Evolutionary conservation across 2,329 filamentous ascomycete genomes (phyloP).

Genomic region (Corynespora cassiicola): DNA sequence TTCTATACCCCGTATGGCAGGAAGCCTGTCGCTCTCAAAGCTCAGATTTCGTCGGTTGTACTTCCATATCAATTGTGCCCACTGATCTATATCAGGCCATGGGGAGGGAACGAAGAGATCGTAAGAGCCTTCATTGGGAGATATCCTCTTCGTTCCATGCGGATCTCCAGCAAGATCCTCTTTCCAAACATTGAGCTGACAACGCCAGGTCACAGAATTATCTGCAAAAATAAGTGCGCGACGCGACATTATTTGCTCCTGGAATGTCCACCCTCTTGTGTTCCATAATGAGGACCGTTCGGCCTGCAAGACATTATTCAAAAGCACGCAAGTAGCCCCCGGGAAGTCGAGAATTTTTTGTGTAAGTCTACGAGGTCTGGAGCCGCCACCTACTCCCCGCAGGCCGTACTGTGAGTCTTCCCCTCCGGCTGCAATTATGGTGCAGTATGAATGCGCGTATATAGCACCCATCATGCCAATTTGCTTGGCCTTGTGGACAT

Average conservation of each 20-base stretch:
- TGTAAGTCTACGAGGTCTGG: background rate
- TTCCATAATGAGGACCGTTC: slow-evolving; percentile 10
- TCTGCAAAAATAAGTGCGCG: slow-evolving; percentile 10
- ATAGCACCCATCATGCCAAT: slow-evolving; percentile 12
- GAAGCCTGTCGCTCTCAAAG: slow-evolving; percentile 9
- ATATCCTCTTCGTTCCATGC: background rate
- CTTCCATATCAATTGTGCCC: background rate
- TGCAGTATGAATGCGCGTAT: slow-evolving; percentile 12
- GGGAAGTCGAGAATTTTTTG: background rate
- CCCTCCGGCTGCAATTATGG: slow-evolving; percentile 12
- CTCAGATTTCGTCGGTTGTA: slow-evolving; percentile 11
- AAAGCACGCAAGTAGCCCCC: background rate
- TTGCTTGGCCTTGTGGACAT: slow-evolving; percentile 1
- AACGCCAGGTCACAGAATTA: slow-evolving; percentile 9
- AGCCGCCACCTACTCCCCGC: slow-evolving; percentile 5
- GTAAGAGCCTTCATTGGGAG: background rate
- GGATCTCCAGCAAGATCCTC: slow-evolving; percentile 8
- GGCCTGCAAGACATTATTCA: background rate
- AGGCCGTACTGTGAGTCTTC: slow-evolving; percentile 8
- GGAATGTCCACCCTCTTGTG: slow-evolving; percentile 14
- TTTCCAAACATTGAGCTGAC: slow-evolving; percentile 2
- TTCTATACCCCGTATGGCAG: slow-evolving; percentile 9
- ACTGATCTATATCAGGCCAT: slow-evolving; percentile 5
- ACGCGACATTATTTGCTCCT: slow-evolving; percentile 12
- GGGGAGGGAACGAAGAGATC: background rate